A percentile compares a stretch with the other conserved stretches of the same genome.
These are phyloP conservation scores for Pythium chondricola DNA, from an alignment of 352 stramenopile species.

Conservation along the genomic window DNA sequence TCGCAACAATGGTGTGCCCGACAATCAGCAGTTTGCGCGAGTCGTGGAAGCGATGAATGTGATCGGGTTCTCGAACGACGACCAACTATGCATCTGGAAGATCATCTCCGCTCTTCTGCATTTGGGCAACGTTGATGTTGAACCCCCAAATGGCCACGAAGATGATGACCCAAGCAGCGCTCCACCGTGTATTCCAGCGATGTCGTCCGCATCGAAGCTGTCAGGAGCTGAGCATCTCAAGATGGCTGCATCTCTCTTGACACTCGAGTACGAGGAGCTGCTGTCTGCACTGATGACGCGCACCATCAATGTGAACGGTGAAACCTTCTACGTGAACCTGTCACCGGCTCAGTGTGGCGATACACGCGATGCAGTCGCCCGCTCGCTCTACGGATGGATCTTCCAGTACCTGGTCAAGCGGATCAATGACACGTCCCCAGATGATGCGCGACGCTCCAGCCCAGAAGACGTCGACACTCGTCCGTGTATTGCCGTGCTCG, in stretches of 20 bases:
- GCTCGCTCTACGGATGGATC: slow-evolving; percentile 73
- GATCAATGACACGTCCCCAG: slow-evolving; percentile 46
- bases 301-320: slow-evolving; percentile 65
- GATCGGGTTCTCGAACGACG: slow-evolving; percentile 55
- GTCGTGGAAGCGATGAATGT: slow-evolving; percentile 66
- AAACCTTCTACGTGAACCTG: slow-evolving; percentile 62
- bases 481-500: slow-evolving; percentile 76
- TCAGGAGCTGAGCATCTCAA: slow-evolving; percentile 34
- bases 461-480: slow-evolving; percentile 10
- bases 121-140: slow-evolving; percentile 76
- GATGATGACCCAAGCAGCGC: slow-evolving; percentile 36
- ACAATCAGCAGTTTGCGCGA: slow-evolving; percentile 53
- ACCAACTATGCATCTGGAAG: slow-evolving; percentile 63
- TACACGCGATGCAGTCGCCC: slow-evolving; percentile 62
- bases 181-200: slow-evolving; percentile 31
- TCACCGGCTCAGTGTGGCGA: slow-evolving; percentile 60
- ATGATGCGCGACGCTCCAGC: slow-evolving; percentile 3
- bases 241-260: slow-evolving; percentile 34
- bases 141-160: slow-evolving; percentile 50
- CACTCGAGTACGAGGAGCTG: slow-evolving; percentile 39
- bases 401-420: slow-evolving; percentile 82
- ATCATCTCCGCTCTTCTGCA: slow-evolving; percentile 71
- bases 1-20: slow-evolving; percentile 57
- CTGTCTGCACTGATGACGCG: slow-evolving; percentile 47
- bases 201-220: slow-evolving; percentile 27